A percentile compares a stretch with the other conserved stretches of the same genome.
Evolutionary conservation across 306 rosid genomes (phyloP).

Genomic region (Pueraria montana): DNA sequence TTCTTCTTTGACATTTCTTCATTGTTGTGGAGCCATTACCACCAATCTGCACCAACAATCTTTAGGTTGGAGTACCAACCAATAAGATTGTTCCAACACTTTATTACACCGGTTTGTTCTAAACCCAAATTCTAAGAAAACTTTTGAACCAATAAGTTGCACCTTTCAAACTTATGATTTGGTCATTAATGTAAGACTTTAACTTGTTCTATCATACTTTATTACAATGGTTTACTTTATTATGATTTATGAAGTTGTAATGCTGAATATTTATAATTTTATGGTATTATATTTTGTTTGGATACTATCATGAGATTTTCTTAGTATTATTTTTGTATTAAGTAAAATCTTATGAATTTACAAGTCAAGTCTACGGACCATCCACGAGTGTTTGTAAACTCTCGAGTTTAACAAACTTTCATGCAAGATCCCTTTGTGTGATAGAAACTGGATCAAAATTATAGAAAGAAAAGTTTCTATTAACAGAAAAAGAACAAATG

Average conservation of each 20-base stretch:
- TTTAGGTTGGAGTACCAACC: too few species aligned
- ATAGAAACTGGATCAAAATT: neutral
- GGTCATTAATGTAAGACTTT: neutral
- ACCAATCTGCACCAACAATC: too few species aligned
- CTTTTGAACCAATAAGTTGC: neutral
- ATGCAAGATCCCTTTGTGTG: neutral
- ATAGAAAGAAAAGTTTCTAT: neutral
- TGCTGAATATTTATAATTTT: neutral
- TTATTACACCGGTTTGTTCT: too few species aligned
- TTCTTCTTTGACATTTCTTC: too few species aligned
- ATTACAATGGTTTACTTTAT: neutral
- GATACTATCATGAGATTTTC: neutral
- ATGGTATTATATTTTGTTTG: slow-evolving; percentile 4
- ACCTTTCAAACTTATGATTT: neutral
- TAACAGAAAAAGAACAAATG: neutral
- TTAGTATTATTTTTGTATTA: too few species aligned
- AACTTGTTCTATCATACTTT: neutral
- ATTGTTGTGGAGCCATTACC: too few species aligned
- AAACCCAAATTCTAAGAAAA: neutral
- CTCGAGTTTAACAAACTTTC: neutral
- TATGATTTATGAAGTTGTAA: neutral
- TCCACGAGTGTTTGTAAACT: neutral
- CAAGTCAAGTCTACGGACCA: neutral
- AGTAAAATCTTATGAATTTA: neutral
- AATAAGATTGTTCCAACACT: too few species aligned